phyloP scores from a whole-genome alignment of 1,284 basidiomycete species.

The Leucoagaricus sp. region DNA sequence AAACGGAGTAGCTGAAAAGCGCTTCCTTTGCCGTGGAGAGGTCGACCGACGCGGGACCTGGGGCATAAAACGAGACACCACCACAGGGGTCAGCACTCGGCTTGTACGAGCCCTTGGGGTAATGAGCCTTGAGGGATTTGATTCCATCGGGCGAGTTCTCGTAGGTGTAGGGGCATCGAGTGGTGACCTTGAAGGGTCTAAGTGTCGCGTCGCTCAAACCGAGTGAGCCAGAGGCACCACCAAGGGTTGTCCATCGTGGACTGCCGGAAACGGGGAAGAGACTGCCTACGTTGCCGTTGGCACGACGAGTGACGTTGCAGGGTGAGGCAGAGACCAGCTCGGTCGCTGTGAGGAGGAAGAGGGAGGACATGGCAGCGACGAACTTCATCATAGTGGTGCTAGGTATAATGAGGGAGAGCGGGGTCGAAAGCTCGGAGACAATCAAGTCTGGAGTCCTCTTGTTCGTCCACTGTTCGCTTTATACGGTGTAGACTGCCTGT shows the following conservation, averaged over 20 bases:
- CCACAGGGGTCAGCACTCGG: conserved; percentile 18
- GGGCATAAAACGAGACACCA: conserved; percentile 23
- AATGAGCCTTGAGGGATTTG: conserved; percentile 18
- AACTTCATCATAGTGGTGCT: not conserved
- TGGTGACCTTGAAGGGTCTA: conserved; percentile 16
- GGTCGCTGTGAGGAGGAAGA: not conserved
- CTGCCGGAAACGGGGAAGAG: conserved; percentile 16
- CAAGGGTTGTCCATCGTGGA: conserved; percentile 17
- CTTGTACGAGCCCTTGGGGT: conserved; percentile 20
- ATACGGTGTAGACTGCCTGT: not conserved
- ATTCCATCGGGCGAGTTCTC: conserved; percentile 19
- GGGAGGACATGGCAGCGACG: not conserved
- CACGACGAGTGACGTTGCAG: not conserved
- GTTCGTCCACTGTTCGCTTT: not conserved
- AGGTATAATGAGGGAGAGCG: not conserved
- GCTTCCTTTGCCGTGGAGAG: conserved; percentile 47
- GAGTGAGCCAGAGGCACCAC: conserved; percentile 12
- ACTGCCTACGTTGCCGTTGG: not conserved
- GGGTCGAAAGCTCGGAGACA: not conserved
- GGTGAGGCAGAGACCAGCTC: conserved; percentile 10
- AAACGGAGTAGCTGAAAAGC: conserved; percentile 57
- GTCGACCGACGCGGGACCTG: conserved; percentile 34
- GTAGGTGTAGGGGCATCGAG: conserved; percentile 13
- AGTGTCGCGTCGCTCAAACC: conserved; percentile 16
- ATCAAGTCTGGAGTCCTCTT: not conserved